Percentiles rank a stretch among this genome's conserved stretches.
phyloP scores from a whole-genome alignment of 495 filamentous ascomycete genomes.

The Penicillium mononematosum region DNA sequence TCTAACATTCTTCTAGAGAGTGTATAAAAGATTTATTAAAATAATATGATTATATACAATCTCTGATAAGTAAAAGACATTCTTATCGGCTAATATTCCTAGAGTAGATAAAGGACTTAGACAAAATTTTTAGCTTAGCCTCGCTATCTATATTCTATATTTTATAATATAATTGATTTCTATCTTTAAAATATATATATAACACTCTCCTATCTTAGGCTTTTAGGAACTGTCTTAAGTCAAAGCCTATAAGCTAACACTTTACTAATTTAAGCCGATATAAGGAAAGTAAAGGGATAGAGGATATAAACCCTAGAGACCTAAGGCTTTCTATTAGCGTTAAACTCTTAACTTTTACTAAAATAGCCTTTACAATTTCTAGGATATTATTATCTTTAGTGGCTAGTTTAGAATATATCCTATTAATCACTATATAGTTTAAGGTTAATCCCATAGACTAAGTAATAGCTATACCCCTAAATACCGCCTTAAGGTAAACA shows the following conservation, averaged over 20 bases:
- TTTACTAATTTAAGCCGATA: conserved; percentile 1
- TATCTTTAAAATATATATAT: background rate
- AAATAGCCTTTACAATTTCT: background rate
- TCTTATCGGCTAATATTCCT: background rate
- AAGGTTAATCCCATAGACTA: background rate
- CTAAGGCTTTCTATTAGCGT: conserved; percentile 3
- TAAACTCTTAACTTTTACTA: conserved; percentile 1
- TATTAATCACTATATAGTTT: conserved; percentile 3
- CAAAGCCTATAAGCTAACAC: conserved; percentile 9
- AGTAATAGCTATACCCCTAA: background rate
- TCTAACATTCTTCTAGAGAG: background rate
- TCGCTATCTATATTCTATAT: background rate
- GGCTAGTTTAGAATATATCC: conserved; percentile 1
- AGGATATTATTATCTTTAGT: background rate
- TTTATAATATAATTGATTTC: background rate
- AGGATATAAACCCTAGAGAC: background rate
- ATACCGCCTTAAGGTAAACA: conserved; percentile 3
- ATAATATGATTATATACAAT: background rate
- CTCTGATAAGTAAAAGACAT: background rate
- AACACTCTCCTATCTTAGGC: background rate
- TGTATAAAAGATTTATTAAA: background rate
- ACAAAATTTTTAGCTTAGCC: background rate
- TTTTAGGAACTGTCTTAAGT: conserved; percentile 1
- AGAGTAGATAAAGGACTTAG: conserved; percentile 1
- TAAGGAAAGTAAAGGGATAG: conserved; percentile 3